Evolutionary conservation across 352 stramenopile genomes (phyloP).

Genomic region (Blastocystis sp.): DNA sequence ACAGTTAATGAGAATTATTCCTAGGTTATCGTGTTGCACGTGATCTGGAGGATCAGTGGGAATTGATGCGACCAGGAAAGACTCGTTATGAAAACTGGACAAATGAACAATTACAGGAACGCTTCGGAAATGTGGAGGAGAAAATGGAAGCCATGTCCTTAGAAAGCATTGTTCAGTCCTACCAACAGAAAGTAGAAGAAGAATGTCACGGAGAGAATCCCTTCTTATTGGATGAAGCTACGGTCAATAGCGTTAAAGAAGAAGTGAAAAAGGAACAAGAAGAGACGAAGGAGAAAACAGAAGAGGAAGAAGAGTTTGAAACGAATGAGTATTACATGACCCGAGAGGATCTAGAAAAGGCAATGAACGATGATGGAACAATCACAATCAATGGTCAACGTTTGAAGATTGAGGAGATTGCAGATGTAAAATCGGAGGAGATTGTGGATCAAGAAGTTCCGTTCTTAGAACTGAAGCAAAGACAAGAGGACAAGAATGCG

Average conservation of each 20-base stretch:
- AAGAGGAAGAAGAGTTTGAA: constrained; percentile 5
- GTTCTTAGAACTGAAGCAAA: not conserved
- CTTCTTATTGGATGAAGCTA: not conserved
- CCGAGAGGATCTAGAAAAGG: constrained; percentile 26
- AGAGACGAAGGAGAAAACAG: not conserved
- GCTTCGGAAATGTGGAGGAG: constrained; percentile 44
- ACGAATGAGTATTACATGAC: constrained; percentile 53
- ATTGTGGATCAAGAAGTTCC: constrained; percentile 15
- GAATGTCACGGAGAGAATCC: not conserved
- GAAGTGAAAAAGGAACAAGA: not conserved
- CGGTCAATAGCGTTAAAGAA: not conserved
- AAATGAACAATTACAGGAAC: constrained; percentile 39
- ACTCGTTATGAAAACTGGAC: constrained; percentile 43
- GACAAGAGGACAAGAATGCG: not conserved
- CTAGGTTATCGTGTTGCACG: constrained; percentile 34
- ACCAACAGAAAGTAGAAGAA: constrained; percentile 26
- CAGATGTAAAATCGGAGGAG: not conserved
- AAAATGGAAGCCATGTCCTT: constrained; percentile 44
- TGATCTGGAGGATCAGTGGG: constrained; percentile 50
- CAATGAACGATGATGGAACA: constrained; percentile 18
- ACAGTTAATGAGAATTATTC: not conserved
- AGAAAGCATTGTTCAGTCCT: not conserved
- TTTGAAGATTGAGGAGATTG: constrained; percentile 4
- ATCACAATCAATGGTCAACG: constrained; percentile 42
- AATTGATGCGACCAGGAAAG: constrained; percentile 39